Evolutionary conservation across 2,329 filamentous ascomycete genomes (phyloP).

Genomic region (Ploettnerulaceae sp.): DNA sequence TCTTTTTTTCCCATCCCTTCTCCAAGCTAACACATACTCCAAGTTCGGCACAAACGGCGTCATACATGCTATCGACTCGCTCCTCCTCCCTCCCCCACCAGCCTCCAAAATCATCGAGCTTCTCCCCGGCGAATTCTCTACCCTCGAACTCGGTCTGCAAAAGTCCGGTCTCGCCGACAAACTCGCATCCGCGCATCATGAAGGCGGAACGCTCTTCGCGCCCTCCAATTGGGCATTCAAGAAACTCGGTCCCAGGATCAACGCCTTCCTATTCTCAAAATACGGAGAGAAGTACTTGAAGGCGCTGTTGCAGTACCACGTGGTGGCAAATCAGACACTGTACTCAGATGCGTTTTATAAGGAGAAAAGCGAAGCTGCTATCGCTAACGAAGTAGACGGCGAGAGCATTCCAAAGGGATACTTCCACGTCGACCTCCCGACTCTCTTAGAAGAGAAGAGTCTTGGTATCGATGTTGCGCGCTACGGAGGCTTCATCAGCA

Average conservation of each 20-base stretch:
- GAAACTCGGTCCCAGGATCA: constrained; percentile 65
- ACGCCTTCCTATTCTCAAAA: constrained; percentile 81
- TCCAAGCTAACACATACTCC: neutral
- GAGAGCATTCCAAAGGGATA: constrained; percentile 31
- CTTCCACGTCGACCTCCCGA: constrained; percentile 67
- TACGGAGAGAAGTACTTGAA: constrained; percentile 70
- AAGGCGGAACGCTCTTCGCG: constrained; percentile 73
- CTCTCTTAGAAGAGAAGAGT: constrained; percentile 60
- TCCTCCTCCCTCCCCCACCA: constrained; percentile 71
- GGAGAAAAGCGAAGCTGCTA: constrained; percentile 32
- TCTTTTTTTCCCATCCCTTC: neutral
- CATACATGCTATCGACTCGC: constrained; percentile 68
- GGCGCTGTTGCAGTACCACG: constrained; percentile 74
- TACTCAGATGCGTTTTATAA: constrained; percentile 81
- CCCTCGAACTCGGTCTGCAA: constrained; percentile 66
- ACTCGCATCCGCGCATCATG: constrained; percentile 48
- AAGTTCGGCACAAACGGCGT: constrained; percentile 75
- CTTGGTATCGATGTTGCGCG: constrained; percentile 67
- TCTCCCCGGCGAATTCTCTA: constrained; percentile 69
- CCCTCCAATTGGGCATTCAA: constrained; percentile 78
- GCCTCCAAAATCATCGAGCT: constrained; percentile 58
- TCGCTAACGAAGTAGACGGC: constrained; percentile 22
- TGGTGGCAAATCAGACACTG: constrained; percentile 67
- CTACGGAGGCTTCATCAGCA: constrained; percentile 62
- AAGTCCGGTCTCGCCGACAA: constrained; percentile 67